These are phyloP conservation scores for Haematococcus sp. DNA, from an alignment of 139 green algal genomes.

Conservation along the genomic window DNA sequence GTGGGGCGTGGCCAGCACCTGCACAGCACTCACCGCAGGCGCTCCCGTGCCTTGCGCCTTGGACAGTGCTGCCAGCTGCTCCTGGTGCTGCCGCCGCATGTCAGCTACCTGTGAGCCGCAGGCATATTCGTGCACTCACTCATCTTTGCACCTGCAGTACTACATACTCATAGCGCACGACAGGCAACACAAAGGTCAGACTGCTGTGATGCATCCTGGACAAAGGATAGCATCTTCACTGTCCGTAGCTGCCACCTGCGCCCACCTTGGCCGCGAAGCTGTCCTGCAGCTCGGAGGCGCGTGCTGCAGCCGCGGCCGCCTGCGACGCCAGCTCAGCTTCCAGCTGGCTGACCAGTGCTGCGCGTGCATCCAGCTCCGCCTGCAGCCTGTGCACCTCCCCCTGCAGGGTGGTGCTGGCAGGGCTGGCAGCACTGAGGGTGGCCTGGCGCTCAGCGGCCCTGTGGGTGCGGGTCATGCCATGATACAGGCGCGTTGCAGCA, in stretches of 20 bases:
- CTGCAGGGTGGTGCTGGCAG: conserved; percentile 2
- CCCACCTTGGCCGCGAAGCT: conserved; percentile 22
- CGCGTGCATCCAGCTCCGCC: conserved; percentile 15
- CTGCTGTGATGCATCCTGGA: no score
- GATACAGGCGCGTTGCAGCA: background rate
- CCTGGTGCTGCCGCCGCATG: conserved; percentile 14
- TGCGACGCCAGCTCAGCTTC: conserved; percentile 17
- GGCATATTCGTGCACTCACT: background rate
- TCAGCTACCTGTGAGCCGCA: conserved; percentile 4
- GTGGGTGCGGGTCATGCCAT: background rate
- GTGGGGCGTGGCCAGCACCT: background rate
- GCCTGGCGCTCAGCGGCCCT: background rate
- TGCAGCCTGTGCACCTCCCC: conserved; percentile 11
- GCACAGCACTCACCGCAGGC: background rate
- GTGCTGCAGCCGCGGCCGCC: background rate
- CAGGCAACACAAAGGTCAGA: no score
- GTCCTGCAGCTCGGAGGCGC: conserved; percentile 21
- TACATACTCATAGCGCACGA: no score
- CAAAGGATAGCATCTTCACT: no score
- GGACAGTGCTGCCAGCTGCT: conserved; percentile 13
- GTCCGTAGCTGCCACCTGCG: no score
- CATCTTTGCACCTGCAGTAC: background rate
- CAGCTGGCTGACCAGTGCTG: background rate
- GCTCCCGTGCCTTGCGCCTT: background rate
- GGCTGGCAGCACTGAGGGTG: background rate